Evolutionary conservation across 2,329 filamentous ascomycete genomes (phyloP).

Genomic region (Beauveria brongniartii): DNA sequence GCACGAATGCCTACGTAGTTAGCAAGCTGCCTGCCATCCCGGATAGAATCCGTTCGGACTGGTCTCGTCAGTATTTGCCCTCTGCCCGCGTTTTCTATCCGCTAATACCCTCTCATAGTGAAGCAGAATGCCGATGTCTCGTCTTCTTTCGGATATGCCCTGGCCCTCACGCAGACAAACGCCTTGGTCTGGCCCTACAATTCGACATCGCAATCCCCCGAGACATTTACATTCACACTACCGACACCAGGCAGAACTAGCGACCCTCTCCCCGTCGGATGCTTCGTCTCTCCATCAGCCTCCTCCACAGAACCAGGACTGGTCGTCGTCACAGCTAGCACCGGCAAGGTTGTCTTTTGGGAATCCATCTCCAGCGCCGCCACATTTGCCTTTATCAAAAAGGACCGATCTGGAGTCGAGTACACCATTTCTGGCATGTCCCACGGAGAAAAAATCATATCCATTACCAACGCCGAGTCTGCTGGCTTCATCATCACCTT

Average conservation of each 20-base stretch:
- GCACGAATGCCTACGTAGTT: constrained; percentile 76
- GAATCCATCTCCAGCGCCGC: constrained; percentile 88
- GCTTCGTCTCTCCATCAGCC: constrained; percentile 71
- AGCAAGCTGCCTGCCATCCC: constrained; percentile 79
- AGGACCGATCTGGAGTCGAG: constrained; percentile 74
- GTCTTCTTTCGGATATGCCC: constrained; percentile 61
- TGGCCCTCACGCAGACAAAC: constrained; percentile 71
- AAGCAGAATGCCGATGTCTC: constrained; percentile 59
- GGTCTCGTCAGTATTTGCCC: constrained; percentile 46
- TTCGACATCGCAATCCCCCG: constrained; percentile 56
- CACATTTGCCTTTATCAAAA: constrained; percentile 72
- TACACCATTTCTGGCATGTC: constrained; percentile 65
- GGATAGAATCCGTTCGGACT: constrained; percentile 61
- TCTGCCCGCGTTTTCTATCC: background rate
- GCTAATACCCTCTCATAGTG: constrained; percentile 31
- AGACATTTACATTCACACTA: constrained; percentile 73
- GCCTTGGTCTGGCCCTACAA: constrained; percentile 90
- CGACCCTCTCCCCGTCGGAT: constrained; percentile 73
- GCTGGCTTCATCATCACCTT: constrained; percentile 81
- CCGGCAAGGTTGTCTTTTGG: constrained; percentile 86
- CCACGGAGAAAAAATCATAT: constrained; percentile 67
- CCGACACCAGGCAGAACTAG: constrained; percentile 61
- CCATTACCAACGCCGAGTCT: constrained; percentile 73
- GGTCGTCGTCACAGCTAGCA: constrained; percentile 75
- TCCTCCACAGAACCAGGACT: constrained; percentile 76